Evolutionary conservation across 352 stramenopile genomes (phyloP), one percentile per base, ranked within the genome.

Genomic region (Phytopythium vexans): DNA sequence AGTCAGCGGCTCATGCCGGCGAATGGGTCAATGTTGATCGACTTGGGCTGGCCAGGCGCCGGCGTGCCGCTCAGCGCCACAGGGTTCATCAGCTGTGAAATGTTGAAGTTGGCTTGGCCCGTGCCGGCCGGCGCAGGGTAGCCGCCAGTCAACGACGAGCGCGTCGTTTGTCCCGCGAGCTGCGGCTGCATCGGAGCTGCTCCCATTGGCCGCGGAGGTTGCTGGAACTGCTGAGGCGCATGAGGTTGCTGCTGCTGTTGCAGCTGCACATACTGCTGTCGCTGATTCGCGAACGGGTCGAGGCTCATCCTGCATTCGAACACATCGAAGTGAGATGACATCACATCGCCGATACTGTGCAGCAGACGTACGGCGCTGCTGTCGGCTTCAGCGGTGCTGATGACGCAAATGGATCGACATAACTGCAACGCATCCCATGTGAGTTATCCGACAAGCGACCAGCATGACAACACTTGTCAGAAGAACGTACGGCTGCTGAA

Each of bases 11-110:
- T 57, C 68, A 93, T 62, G 15, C 66, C 68, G 34, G 81, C 77
- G 56, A 94, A 94, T 8, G 83, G 66, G 58, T 94, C 82, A 52
- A 94, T 94, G 58, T 89, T 88, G 62, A 94, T 92, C 46, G 70
- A 72, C 64, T 90, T 86, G 66, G 64, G 54, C 48, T 78, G 68
- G 15, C 61, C 52, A 14, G 54, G 55, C 54, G 74, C 60, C 46
- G 58, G 50, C 7, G 68, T 68, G 41, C 71, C 66, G 52, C 72
- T 78, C 49, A 91, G 68, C 39, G 74, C 82, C 41, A 70, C 78
- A 9, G 83, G 83, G 56, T 91, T 89, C 81, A 93, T 88, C 41
- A 91, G 60, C 56, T 89, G 76, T 9, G 83, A 91, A 49, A 93
- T 93, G 62, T 83, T 91, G 64, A 84, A 88, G 65, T 91, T 92